phyloP scores from a whole-genome alignment of 108 stramenopile species.

The Aurantiochytrium sp. region DNA sequence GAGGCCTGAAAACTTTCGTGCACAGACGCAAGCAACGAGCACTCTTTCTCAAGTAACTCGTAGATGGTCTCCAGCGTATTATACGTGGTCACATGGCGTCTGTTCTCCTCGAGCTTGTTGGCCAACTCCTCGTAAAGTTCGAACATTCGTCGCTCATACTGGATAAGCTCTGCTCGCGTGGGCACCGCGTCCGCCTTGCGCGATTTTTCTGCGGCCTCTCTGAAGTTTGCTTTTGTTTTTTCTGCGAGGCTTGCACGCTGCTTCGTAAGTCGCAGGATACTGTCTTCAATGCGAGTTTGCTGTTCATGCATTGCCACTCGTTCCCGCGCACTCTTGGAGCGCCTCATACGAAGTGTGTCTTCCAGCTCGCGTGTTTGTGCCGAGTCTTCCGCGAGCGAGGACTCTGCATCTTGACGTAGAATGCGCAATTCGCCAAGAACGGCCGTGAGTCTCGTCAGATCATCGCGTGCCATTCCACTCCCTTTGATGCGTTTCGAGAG shows the following conservation, averaged over 20 bases:
- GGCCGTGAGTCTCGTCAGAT: no score
- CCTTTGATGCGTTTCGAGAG: no score
- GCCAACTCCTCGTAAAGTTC: constrained; percentile 40
- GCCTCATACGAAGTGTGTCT: no score
- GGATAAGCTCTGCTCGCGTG: constrained; percentile 33
- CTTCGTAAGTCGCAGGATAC: not conserved
- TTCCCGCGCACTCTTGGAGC: no score
- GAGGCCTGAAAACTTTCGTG: constrained; percentile 27
- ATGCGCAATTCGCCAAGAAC: no score
- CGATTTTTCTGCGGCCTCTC: not conserved
- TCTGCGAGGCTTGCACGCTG: not conserved
- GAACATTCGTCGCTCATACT: constrained; percentile 38
- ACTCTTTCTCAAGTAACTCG: constrained; percentile 32
- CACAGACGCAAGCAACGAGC: constrained; percentile 27
- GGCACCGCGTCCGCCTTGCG: constrained; percentile 31
- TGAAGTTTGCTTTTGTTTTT: not conserved
- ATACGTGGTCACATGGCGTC: constrained; percentile 30
- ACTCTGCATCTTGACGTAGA: no score
- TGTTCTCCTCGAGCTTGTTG: constrained; percentile 35
- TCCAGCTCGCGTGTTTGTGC: no score
- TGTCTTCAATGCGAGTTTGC: not conserved
- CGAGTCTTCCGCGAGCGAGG: no score
- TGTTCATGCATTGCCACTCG: no score
- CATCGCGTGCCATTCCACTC: no score
- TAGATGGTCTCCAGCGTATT: constrained; percentile 26